Evolutionary conservation across 1,139 yeast species (phyloP), one percentile per base, ranked within the genome.

Genomic region (Kodamaea derodonti): DNA sequence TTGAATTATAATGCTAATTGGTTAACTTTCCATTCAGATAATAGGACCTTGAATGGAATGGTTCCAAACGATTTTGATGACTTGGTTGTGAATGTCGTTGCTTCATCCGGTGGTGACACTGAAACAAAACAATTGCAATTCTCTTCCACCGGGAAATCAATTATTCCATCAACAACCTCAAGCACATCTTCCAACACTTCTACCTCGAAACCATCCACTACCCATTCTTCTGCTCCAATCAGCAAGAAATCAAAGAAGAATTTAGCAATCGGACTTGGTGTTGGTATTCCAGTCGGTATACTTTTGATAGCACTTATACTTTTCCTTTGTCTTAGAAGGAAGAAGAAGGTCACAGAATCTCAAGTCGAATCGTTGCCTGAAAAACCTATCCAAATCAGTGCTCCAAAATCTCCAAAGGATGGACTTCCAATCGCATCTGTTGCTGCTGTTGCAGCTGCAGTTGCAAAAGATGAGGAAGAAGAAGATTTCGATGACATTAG

Each of bases 181-280:
- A 30, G 49, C 3, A 27, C 51, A 6, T 31, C 53, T 20, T 31
- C 52, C 9, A 17, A 4, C 7, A 11, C 30, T 11, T 36, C 56
- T 11, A 31, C 49, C 11, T 34, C 52, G 11, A 34, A 52, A 11
- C 34, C 58, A 1, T 32, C 61, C 6, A 33, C 56, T 3, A 33
- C 58, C 6, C 39, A 62, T 7, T 33, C 62, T 2, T 32, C 58
- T 20, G 24, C 28, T 27, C 16, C 60, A 1, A 13, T 17, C 8
- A 35, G 64, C 9, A 38, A 27, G 24, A 38, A 40, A 20, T 31
- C 39, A 30, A 46, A 32, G 12, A 59, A 45, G 30, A 64, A 60
- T 33, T 65, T 86, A 15, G 95, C 95, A 0, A 84, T 90, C 51
- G 95, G 88, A 1, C 74, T 90, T 42, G 97, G 96, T 35, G 92